A percentile compares a stretch with the other conserved stretches of the same genome.
Conservation (phyloP, 2,329 filamentous ascomycete species). For the Colletotrichum orbiculare region DNA sequence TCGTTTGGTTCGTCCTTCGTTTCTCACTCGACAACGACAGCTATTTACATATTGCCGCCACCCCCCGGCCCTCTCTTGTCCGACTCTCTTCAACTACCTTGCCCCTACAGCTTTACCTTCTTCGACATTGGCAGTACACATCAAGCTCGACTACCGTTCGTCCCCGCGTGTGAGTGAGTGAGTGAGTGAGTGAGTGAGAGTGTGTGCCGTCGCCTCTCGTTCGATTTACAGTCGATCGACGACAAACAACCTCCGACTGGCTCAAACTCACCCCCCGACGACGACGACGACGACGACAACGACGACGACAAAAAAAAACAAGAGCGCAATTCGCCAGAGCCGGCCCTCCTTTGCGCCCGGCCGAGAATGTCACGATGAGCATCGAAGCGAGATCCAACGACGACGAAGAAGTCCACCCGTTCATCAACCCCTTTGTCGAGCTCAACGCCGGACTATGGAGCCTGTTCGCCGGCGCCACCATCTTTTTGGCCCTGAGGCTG, state of each 20-base stretch:
- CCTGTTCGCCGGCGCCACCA: conserved; percentile 45
- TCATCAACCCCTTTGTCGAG: conserved; percentile 44
- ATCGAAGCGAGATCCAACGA: conserved; percentile 39
- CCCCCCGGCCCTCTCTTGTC: not conserved
- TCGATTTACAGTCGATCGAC: too few relatives aligned
- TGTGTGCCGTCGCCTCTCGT: too few relatives aligned
- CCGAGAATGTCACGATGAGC: conserved; percentile 33
- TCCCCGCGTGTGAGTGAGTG: too few relatives aligned
- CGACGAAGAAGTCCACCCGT: conserved; percentile 40
- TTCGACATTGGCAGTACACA: too few relatives aligned
- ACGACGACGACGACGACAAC: too few relatives aligned
- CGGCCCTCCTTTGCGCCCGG: conserved; percentile 11
- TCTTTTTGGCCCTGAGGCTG: conserved; percentile 46
- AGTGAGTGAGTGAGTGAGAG: too few relatives aligned
- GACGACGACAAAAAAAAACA: not conserved
- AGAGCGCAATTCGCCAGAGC: not conserved
- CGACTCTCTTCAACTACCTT: too few relatives aligned
- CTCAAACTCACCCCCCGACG: not conserved
- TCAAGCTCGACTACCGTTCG: too few relatives aligned
- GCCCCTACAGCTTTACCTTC: too few relatives aligned
- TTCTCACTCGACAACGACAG: conserved; percentile 1
- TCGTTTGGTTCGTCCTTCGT: conserved; percentile 34
- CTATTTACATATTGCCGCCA: not conserved
- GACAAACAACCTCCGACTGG: too few relatives aligned
- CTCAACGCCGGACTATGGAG: conserved; percentile 49